Evolutionary conservation across 106 monocot species (phyloP).

Genomic region (Dioscorea zingiberensis): DNA sequence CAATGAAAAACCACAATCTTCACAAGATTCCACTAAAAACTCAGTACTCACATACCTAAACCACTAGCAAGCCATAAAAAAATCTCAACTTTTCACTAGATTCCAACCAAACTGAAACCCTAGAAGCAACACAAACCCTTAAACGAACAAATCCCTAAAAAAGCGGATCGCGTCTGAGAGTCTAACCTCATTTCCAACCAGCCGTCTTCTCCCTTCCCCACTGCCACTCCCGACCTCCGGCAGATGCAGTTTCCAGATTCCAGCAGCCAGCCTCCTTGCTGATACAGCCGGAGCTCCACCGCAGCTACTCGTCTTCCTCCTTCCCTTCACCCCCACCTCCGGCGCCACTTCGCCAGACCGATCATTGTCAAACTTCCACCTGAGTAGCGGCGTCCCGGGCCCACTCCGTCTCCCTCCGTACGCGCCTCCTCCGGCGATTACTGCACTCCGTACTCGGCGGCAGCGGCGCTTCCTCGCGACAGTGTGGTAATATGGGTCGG

Average conservation of each 20-base stretch:
- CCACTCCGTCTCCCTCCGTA: constrained; percentile 30
- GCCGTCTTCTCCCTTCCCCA: background rate
- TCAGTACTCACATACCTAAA: too few species aligned
- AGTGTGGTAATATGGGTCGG: too few species aligned
- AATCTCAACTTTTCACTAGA: background rate
- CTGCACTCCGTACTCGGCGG: too few species aligned
- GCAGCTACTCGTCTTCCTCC: background rate
- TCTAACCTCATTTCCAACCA: constrained; percentile 14
- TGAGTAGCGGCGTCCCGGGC: constrained; percentile 68
- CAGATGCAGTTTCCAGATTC: constrained; percentile 58
- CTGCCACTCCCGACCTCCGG: constrained; percentile 14
- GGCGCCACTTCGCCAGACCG: background rate
- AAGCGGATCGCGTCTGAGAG: background rate
- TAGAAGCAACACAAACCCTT: background rate
- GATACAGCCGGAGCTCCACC: constrained; percentile 21
- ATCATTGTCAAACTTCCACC: constrained; percentile 61
- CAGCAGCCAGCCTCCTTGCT: constrained; percentile 75
- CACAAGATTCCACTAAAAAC: background rate
- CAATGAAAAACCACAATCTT: background rate
- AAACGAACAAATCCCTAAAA: background rate
- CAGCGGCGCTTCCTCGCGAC: too few species aligned
- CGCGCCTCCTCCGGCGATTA: too few species aligned
- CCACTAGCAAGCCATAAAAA: too few species aligned
- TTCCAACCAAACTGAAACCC: background rate
- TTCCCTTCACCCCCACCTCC: background rate